Base-by-base conservation (phyloP, 2,329 filamentous ascomycete genomes). In the Hypoxylon sp. region DNA sequence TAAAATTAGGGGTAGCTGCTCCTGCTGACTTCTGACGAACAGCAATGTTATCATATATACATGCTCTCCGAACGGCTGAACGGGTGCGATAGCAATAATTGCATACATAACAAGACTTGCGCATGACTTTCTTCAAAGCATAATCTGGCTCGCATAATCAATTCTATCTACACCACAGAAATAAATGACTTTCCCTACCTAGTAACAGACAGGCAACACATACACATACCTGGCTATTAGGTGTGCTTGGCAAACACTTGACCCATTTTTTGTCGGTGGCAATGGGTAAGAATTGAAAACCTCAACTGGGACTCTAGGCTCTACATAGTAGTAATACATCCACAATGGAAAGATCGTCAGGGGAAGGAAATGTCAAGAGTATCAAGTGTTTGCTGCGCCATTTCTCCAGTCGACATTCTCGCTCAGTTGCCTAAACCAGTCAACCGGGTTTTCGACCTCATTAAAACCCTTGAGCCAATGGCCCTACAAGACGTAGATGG, bases 261-360 rank as follows among this genome's bases (percentile, higher is more conserved):
- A 62, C 65, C 65, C 65, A 55, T 56, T 67, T 67, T 67, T 58
- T 59, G 65, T 65, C 65, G 64, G 60, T 49, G 59, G 51, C 54
- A 44, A 30, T 63, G 52, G 60, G 56, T 64, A 63, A 55, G 52
- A 58, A 44, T 37, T n/a, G 46, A 54, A 53, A 54, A 53, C 39
- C 34, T 22, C 41, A 22, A 52, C 53, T 41, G 43, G 47, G 50
- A 56, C 46, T 22, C 58, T 65, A 62, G 47, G 46, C 41, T 43
- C 41, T 39, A n/a, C n/a, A n/a, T n/a, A n/a, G n/a, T n/a, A 59
- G 53, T 22, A 39, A 24, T 24, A 26, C 46, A 59, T 55, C 56
- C 48, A 64, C 60, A 54, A 49, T 51, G 57, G 47, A 47, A 64
- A 50, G 65, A 67, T 67, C 65, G 62, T 65, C 62, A 62, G 62